These are phyloP conservation scores for Leccinum aurantiacum DNA, from an alignment of 768 basidiomycete genomes.

Conservation along the genomic window DNA sequence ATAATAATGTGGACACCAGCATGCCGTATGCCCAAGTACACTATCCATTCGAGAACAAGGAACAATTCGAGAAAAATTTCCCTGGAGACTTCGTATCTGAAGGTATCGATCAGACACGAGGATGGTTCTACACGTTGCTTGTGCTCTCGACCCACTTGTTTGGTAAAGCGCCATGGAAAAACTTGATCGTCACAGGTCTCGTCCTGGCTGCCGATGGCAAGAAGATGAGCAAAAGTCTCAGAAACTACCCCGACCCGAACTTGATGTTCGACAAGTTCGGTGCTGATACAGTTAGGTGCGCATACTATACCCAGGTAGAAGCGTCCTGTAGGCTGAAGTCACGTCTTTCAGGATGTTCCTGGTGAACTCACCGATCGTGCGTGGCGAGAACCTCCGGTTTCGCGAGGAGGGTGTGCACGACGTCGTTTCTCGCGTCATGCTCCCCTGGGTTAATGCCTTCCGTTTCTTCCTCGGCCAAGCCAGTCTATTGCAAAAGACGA, in stretches of 20 bases:
- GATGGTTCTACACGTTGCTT: slow-evolving; percentile 99
- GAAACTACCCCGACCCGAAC: slow-evolving; percentile 96
- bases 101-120: slow-evolving; percentile 98
- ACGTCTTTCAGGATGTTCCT: slow-evolving; percentile 78
- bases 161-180: slow-evolving; percentile 94
- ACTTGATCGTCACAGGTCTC: slow-evolving; percentile 93
- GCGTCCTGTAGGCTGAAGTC: neutral
- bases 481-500: slow-evolving; percentile 79
- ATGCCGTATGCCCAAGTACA: slow-evolving; percentile 99
- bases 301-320: neutral
- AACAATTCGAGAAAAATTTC: slow-evolving; percentile 78
- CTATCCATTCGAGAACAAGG: slow-evolving; percentile 98
- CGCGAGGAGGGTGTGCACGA: slow-evolving; percentile 97
- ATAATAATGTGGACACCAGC: slow-evolving; percentile 40
- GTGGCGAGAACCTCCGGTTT: slow-evolving; percentile 97
- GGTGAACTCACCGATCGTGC: slow-evolving; percentile 97
- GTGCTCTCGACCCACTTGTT: slow-evolving; percentile 97
- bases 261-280: slow-evolving; percentile 88
- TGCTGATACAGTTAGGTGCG: slow-evolving; percentile 89
- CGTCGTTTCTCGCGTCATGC: slow-evolving; percentile 91
- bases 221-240: slow-evolving; percentile 98
- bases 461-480: slow-evolving; percentile 99
- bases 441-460: slow-evolving; percentile 98
- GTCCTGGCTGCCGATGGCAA: slow-evolving; percentile 96
- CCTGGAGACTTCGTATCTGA: slow-evolving; percentile 98